phyloP scores from a whole-genome alignment of 306 rosid genomes.

The barrel medic (Medicago truncatula) region MtrunA17r5.0-ANR NC_053049.1:40502001-40502500 shows the following conservation, averaged over 20 bases:
- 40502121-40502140: too few relatives aligned
- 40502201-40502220: background rate
- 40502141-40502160: too few relatives aligned
- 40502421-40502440: slow-evolving; percentile 30
- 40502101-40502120: too few relatives aligned
- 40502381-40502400: background rate
- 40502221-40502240: too few relatives aligned
- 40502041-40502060: too few relatives aligned
- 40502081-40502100: too few relatives aligned
- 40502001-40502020: too few relatives aligned
- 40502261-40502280: too few relatives aligned
- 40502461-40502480: slow-evolving; percentile 33
- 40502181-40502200: too few relatives aligned
- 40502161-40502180: too few relatives aligned
- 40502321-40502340: background rate
- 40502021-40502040: too few relatives aligned
- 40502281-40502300: background rate
- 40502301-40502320: background rate
- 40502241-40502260: background rate
- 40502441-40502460: slow-evolving; percentile 2
- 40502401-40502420: slow-evolving; percentile 7
- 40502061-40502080: too few relatives aligned
- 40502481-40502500: slow-evolving; percentile 13
- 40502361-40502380: background rate
- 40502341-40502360: background rate